A percentile compares a stretch with the other conserved stretches of the same genome.
These are phyloP conservation scores for Balamuthia mandrillaris DNA, from an alignment of 208 protist genomes.

Conservation along the genomic window DNA sequence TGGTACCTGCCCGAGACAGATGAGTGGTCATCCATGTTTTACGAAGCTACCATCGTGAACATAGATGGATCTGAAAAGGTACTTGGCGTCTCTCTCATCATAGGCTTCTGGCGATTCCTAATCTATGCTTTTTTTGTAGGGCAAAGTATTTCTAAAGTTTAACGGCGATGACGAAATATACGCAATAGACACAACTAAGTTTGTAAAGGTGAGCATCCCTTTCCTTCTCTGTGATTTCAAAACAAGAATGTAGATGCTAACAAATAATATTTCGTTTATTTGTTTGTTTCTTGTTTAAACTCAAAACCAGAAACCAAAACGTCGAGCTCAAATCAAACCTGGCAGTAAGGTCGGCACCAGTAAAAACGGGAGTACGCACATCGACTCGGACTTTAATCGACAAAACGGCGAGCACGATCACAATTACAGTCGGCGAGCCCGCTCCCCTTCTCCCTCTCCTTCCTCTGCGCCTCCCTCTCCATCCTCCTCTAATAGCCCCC, in stretches of 20 bases:
- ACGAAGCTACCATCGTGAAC: constrained; percentile 20
- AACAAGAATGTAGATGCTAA: no score
- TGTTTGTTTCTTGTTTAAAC: no score
- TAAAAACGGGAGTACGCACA: no score
- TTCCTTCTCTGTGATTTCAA: no score
- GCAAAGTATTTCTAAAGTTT: neutral
- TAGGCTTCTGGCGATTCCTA: neutral
- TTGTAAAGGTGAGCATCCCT: constrained; percentile 27
- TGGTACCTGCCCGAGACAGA: constrained; percentile 25
- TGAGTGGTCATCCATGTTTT: constrained; percentile 35
- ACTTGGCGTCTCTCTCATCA: neutral
- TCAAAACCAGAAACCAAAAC: neutral
- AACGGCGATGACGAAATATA: constrained; percentile 26
- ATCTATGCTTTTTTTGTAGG: neutral
- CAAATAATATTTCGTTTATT: no score
- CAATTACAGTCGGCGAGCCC: neutral
- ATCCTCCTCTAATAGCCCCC: neutral
- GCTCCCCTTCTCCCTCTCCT: neutral
- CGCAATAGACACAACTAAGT: neutral
- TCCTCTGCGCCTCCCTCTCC: neutral
- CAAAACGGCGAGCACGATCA: neutral
- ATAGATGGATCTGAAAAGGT: neutral
- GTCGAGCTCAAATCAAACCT: no score
- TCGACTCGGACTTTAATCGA: no score
- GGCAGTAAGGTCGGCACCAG: no score